Evolutionary conservation across 768 basidiomycete genomes (phyloP), one percentile per base, ranked within the genome.

Genomic region (Hypsizygus marmoreus): DNA sequence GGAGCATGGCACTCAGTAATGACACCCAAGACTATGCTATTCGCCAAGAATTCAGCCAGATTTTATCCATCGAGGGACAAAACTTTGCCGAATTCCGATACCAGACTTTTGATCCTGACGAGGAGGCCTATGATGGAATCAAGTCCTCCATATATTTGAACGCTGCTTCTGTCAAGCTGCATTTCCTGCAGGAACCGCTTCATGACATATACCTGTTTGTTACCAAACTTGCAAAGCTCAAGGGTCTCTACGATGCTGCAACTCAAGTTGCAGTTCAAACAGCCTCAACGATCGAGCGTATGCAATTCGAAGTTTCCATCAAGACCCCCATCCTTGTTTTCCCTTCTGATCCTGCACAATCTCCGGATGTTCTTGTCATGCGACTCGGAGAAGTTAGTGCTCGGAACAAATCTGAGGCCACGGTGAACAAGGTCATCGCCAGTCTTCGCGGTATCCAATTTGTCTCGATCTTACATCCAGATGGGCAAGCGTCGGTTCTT

Each of bases 1-100:
- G 94, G 22, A 90, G 82, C 55, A 73, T 99, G 24, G 82, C 86
- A 4, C 67, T 99, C 44, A 80, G 75, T 51, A 95, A 97, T 58
- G 81, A 94, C 56, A 80, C 81, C 28, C 55, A 71, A 14, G 62
- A 69, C 6, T 64, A 72, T 29, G 72, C 74, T 13, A 74, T 81
- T 29, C 70, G 77, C 16, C 74, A 80, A 3, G 79, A 82, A 38
- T 95, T 95, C 70, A 88, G 88, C 60, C 80, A 91, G 54, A 76
- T 98, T 4, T 69, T 98, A 45, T 90, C 92, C 24, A 97, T 98
- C 45, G 91, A 98, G 58, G 97, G 95, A 37, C 81, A 90, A 57
- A 86, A 97, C 59, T 84, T 99, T 30, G 95, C 93, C 13, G 88
- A 95, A 64, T 91, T 99, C 72, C 80, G 77, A 43, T 99, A 98